These are phyloP conservation scores for Ustilago crameri DNA, from an alignment of 1,284 basidiomycete genomes.

Conservation along the genomic window DNA sequence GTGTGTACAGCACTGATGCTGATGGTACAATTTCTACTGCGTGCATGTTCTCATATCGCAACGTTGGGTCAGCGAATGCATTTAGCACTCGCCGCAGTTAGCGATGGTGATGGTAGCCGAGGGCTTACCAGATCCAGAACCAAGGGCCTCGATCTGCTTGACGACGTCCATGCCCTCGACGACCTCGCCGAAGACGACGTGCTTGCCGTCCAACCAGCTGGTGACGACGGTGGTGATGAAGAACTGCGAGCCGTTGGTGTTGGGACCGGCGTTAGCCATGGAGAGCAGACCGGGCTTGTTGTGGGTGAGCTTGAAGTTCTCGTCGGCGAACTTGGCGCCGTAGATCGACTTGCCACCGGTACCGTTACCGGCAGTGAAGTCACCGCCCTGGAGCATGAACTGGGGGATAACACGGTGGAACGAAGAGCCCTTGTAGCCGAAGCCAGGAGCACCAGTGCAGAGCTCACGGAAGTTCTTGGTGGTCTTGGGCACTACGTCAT, in stretches of 20 bases:
- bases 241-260: constrained; percentile 68
- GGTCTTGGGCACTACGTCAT: constrained; percentile 65
- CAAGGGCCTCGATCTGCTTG: constrained; percentile 64
- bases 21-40: too few relatives aligned
- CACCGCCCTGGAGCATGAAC: constrained; percentile 72
- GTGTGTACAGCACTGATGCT: too few relatives aligned
- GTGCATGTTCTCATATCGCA: too few relatives aligned
- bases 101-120: constrained; percentile 63
- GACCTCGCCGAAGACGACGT: constrained; percentile 91
- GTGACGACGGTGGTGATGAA: constrained; percentile 67
- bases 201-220: constrained; percentile 86
- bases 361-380: constrained; percentile 67
- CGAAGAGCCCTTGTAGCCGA: constrained; percentile 77
- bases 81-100: constrained; percentile 64
- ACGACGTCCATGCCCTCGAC: constrained; percentile 65
- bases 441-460: constrained; percentile 74
- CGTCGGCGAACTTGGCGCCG: constrained; percentile 59
- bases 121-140: constrained; percentile 60
- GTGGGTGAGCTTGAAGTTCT: constrained; percentile 66
- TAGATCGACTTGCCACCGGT: constrained; percentile 68
- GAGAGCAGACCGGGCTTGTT: constrained; percentile 60
- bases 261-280: constrained; percentile 70
- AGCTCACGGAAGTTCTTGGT: constrained; percentile 65
- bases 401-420: constrained; percentile 76
- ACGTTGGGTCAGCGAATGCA: too few relatives aligned